Evolutionary conservation across 2,329 filamentous ascomycete genomes (phyloP).

Genomic region (Botrytis paeoniae): DNA sequence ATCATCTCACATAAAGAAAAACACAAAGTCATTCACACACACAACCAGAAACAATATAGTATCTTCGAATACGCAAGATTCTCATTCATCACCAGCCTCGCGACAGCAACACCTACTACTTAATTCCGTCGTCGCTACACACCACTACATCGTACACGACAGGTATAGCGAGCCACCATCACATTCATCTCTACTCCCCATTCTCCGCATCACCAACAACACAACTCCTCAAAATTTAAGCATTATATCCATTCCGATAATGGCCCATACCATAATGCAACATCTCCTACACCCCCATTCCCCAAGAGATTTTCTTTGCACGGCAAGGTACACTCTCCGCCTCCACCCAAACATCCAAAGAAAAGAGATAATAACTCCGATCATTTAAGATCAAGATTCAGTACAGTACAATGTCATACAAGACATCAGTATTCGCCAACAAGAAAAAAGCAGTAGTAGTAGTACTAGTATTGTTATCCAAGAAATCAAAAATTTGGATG

Average conservation of each 20-base stretch:
- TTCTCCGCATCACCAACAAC: no score
- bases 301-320: neutral
- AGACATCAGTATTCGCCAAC: conserved; percentile 5
- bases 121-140: neutral
- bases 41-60: neutral
- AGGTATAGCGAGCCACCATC: neutral
- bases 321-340: neutral
- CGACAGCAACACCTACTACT: neutral
- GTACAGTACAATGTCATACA: conserved; percentile 13
- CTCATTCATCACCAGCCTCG: neutral
- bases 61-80: neutral
- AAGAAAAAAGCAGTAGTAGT: conserved; percentile 1
- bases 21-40: neutral
- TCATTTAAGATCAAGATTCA: conserved; percentile 12
- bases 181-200: neutral
- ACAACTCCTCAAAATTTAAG: conserved; percentile 13
- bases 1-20: neutral
- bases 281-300: neutral
- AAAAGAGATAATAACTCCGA: conserved; percentile 17
- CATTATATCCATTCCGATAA: conserved; percentile 9
- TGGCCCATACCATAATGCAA: conserved; percentile 9
- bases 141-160: neutral
- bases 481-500: neutral
- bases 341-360: neutral
- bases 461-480: conserved; percentile 2